A percentile compares a stretch with the other conserved stretches of the same genome.
phyloP scores from a whole-genome alignment of 257 asterid species.

The Linderniella brevidens region DNA sequence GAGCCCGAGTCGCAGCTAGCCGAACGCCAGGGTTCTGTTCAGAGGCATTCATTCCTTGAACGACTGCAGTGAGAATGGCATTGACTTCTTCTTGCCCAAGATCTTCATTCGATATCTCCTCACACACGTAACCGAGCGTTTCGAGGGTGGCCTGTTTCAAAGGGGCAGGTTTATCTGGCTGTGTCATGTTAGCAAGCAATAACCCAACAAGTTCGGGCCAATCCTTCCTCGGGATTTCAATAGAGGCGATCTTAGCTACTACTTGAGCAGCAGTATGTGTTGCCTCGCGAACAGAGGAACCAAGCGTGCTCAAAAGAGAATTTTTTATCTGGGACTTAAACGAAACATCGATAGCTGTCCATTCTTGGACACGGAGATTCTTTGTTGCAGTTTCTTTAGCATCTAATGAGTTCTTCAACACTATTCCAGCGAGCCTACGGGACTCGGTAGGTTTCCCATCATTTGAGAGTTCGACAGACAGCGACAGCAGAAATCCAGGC shows the following conservation, averaged over 20 bases:
- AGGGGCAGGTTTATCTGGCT: constrained; percentile 38
- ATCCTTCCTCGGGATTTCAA: constrained; percentile 62
- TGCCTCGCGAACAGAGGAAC: constrained; percentile 51
- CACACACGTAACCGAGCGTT: constrained; percentile 80
- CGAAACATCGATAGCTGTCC: constrained; percentile 44
- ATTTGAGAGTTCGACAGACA: constrained; percentile 54
- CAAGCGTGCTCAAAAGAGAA: constrained; percentile 49
- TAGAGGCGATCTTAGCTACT: constrained; percentile 74
- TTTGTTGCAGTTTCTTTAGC: constrained; percentile 59
- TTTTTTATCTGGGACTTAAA: constrained; percentile 52
- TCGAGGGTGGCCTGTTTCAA: constrained; percentile 71
- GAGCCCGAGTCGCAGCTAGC: constrained; percentile 69
- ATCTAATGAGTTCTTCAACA: constrained; percentile 70
- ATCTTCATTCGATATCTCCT: constrained; percentile 67
- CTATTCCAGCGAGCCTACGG: constrained; percentile 75
- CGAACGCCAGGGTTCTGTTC: constrained; percentile 53
- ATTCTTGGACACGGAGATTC: constrained; percentile 43
- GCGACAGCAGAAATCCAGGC: constrained; percentile 49
- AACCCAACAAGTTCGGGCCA: constrained; percentile 75
- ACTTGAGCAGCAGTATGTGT: constrained; percentile 76
- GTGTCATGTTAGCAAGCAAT: constrained; percentile 62
- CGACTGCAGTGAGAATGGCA: constrained; percentile 67
- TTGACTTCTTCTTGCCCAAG: constrained; percentile 74
- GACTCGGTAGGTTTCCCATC: constrained; percentile 62
- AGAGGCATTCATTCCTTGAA: constrained; percentile 61